Evolutionary conservation across 345 rosid genomes (phyloP), one percentile per base, ranked within the genome.

Genomic region (Brassica cretica): DNA sequence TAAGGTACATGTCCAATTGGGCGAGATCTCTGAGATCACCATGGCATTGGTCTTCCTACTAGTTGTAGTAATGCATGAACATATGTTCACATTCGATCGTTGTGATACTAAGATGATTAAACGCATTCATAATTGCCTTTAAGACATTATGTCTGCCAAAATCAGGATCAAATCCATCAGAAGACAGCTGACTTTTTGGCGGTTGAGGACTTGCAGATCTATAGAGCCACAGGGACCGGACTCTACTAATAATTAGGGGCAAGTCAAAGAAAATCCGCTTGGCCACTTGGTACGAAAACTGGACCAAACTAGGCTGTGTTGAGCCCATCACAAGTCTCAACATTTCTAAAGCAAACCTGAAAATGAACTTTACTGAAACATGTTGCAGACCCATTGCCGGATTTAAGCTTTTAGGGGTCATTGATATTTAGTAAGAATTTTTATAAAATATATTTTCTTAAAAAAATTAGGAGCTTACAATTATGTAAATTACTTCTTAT

Each of bases 291-390:
- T 76, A 19, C 66, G 14, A 27, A 27, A 66, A 0, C 3, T 5
- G 53, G 79, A 44, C 68, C 79, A 76, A 67, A n/a, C 8, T 66
- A 37, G 19, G 19, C 32, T 55, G 27, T 56, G 24, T 37, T 12
- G 29, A 65, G 39, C 41, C 41, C 14, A 55, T 24, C 2, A 46
- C 62, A 41, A 10, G 49, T 46, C 53, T 46, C 53, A 46, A 61
- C 39, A 25, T 68, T 4, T 25, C 25, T 68, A 68, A 46, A 27
- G 25, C 72, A 46, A 49, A 68, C 70, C 2, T 5, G 27, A 53
- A 69, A 29, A 29, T 9, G 16, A 69, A 29, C 56, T 51, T 51
- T 6, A 51, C 56, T n/a, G 56, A 51, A 51, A 51, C 56, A 51
- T 51, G 16, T 51, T 51, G 56, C 55, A 51, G 19, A n/a, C 56